A percentile compares a stretch with the other conserved stretches of the same genome.
Evolutionary conservation across 208 protist genomes (phyloP).

Genomic region (Trypanosoma grayi): DNA sequence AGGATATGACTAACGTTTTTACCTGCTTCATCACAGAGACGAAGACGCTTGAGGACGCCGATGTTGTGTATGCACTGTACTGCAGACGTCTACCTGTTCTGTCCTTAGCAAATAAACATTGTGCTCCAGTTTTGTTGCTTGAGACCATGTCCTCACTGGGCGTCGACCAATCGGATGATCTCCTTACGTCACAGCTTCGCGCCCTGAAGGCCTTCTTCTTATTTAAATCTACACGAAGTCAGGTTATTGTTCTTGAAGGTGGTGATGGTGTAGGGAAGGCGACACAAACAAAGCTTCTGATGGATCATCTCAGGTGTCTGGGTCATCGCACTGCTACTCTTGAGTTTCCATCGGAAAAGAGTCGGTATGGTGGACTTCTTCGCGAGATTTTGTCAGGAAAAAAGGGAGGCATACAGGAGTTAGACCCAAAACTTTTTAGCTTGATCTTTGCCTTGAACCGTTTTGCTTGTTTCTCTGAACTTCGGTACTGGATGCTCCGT

Average conservation of each 20-base stretch:
- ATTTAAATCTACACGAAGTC: constrained; percentile 7
- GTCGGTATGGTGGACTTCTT: constrained; percentile 73
- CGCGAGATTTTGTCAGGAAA: constrained; percentile 82
- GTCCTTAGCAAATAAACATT: not conserved
- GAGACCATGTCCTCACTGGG: constrained; percentile 37
- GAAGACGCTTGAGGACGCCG: constrained; percentile 43
- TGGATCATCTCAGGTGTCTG: constrained; percentile 32
- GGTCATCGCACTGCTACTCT: constrained; percentile 49
- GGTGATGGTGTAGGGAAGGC: constrained; percentile 91
- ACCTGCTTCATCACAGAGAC: constrained; percentile 67
- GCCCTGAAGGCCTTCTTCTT: constrained; percentile 34
- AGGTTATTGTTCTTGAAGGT: constrained; percentile 84
- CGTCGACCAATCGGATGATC: constrained; percentile 5
- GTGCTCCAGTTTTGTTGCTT: constrained; percentile 3
- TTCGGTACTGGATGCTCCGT: constrained; percentile 63
- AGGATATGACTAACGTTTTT: constrained; percentile 19
- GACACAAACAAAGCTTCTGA: constrained; percentile 78
- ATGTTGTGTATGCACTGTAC: constrained; percentile 67
- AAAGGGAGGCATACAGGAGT: constrained; percentile 65
- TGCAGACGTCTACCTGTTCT: constrained; percentile 46
- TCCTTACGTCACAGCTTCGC: constrained; percentile 1
- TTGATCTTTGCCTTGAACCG: constrained; percentile 90
- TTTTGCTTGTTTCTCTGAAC: constrained; percentile 54
- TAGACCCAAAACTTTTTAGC: constrained; percentile 86
- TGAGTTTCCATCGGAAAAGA: constrained; percentile 85